Conservation (phyloP, 108 stramenopile genomes). For the Nitzschia sp. region DNA sequence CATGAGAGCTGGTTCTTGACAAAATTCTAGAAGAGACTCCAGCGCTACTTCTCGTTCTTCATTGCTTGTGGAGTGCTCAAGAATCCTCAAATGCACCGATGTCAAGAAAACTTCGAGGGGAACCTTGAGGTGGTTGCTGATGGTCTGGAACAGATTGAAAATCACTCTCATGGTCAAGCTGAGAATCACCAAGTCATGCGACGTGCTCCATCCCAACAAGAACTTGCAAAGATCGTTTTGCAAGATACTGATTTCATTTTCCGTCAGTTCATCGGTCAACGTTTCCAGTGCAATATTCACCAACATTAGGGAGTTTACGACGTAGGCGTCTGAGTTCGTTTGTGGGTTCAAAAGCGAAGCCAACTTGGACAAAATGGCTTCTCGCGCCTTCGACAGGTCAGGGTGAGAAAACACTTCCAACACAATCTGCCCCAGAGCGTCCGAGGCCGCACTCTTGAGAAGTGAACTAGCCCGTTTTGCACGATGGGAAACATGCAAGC, state of each 20-base stretch:
- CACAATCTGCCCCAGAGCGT: constrained; percentile 75
- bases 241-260: constrained; percentile 61
- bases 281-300: constrained; percentile 96
- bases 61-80: constrained; percentile 49
- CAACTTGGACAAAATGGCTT: constrained; percentile 75
- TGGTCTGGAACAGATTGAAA: constrained; percentile 95
- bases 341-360: constrained; percentile 86
- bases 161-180: constrained; percentile 91
- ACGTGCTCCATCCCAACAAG: constrained; percentile 84
- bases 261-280: constrained; percentile 46
- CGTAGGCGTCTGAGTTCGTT: constrained; percentile 62
- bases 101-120: constrained; percentile 98
- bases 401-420: constrained; percentile 70
- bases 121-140: constrained; percentile 94
- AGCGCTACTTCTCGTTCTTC: constrained; percentile 94
- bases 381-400: constrained; percentile 53
- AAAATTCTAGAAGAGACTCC: constrained; percentile 93
- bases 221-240: constrained; percentile 93
- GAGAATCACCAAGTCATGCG: constrained; percentile 83
- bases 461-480: constrained; percentile 55
- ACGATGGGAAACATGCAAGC: constrained; percentile 69
- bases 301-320: constrained; percentile 76
- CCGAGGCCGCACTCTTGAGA: constrained; percentile 74
- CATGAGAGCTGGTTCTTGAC: constrained; percentile 92
- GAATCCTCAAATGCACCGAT: constrained; percentile 82